Conservation (phyloP, 225 moss, liverwort and hornwort species). For the Polytrichum formosum region DNA sequence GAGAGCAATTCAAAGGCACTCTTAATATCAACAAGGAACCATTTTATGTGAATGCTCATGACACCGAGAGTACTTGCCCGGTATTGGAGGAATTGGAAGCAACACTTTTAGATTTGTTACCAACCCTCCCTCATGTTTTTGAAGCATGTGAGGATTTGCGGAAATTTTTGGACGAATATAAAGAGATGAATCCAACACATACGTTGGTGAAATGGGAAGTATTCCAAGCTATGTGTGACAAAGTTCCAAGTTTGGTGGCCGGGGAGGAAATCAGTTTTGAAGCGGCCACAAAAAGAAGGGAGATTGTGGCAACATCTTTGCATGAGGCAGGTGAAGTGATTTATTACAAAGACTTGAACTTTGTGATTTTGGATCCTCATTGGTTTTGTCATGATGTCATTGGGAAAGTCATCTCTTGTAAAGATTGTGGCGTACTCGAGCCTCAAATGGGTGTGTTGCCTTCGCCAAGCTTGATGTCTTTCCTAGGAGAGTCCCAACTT, state of each 20-base stretch:
- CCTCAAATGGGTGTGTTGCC: no score
- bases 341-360: conserved; percentile 15
- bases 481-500: no score
- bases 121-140: no score
- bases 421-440: no score
- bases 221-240: background rate
- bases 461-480: no score
- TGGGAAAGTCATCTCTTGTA: background rate
- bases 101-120: background rate
- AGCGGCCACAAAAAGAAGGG: background rate
- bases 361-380: conserved; percentile 21
- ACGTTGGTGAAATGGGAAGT: background rate
- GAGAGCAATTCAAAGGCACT: background rate
- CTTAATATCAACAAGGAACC: background rate
- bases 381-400: conserved; percentile 37
- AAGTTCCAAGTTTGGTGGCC: background rate
- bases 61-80: rapidly evolving
- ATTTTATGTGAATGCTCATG: background rate
- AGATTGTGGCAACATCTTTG: conserved; percentile 17
- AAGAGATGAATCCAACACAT: background rate
- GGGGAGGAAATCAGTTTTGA: background rate
- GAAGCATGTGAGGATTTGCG: background rate
- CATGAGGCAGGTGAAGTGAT: conserved; percentile 42
- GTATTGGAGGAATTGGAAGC: rapidly evolving
- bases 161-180: background rate